Evolutionary conservation across 2,329 filamentous ascomycete species (phyloP), one percentile per base, ranked within the genome.

Genomic region (Chaetomium sp.): DNA sequence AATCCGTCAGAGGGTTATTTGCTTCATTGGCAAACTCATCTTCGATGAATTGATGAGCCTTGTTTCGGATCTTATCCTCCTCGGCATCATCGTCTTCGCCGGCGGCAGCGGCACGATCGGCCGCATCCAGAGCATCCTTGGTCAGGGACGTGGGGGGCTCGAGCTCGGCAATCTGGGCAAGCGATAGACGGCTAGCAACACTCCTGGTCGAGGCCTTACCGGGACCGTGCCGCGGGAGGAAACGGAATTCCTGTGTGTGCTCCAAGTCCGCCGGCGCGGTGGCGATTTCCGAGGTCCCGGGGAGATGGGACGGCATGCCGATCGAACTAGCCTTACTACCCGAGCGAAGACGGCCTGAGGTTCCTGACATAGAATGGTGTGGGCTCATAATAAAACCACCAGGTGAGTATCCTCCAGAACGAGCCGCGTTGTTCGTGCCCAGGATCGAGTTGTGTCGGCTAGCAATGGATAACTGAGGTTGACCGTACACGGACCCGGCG

Each of bases 331-430:
- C 72, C 62, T 77, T 79, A 57, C 81, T 85, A 34, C 73, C 76
- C n/a, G 80, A 81, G 52, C 79, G 76, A 42, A 79, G 71, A 33
- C 77, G 75, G 60, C 75, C 54, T 38, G 64, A 61, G 4, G 53
- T 77, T 4, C 80, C 82, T 12, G 79, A 70, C 36, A 87, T 69
- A 3, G 86, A 87, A 38, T 82, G 77, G 44, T 75, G 79, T 0
- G 86, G 85, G 43, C 85, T 88, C 71, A 86, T 83, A 59, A 89
- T 72, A 69, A 81, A 88, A 19, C 77, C 85, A 40, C 75, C 81
- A 1, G 86, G 85, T 32, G 85, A 88, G 70, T 88, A 89, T 35
- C 85, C 86, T 34, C 86, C 85, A 67, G 81, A 79, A 49, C 86
- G 78, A 10, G 86, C 86, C 36, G 80, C 76, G 59, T 71, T 82